Percentiles rank a stretch among this genome's conserved stretches.
Evolutionary conservation across 108 stramenopile genomes (phyloP).

Genomic region (Aurantiochytrium sp.): DNA sequence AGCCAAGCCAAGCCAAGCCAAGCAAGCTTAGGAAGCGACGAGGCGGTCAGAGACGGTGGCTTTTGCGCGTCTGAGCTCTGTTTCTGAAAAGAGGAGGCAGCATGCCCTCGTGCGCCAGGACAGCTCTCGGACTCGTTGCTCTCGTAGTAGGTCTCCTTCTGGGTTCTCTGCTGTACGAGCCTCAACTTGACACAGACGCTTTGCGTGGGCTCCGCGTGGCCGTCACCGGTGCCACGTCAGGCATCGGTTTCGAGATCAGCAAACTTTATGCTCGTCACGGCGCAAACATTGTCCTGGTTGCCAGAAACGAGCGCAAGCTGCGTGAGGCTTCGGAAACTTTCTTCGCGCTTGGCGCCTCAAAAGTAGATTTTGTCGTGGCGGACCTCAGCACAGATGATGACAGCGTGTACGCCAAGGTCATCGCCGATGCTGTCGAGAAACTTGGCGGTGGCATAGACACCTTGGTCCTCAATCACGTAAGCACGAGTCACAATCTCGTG

Average conservation of each 20-base stretch:
- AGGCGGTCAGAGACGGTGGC: too few species aligned
- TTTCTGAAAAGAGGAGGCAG: too few species aligned
- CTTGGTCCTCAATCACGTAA: not conserved
- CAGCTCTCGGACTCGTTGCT: too few species aligned
- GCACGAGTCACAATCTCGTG: not conserved
- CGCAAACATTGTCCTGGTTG: not conserved
- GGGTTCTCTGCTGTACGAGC: not conserved
- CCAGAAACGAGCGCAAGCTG: not conserved
- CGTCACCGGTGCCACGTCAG: not conserved
- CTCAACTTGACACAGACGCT: not conserved
- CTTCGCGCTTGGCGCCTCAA: not conserved
- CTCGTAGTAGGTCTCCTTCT: too few species aligned
- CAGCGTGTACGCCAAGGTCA: not conserved
- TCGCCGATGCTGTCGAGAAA: not conserved
- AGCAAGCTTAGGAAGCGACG: too few species aligned
- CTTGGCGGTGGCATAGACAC: not conserved
- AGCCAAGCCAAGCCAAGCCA: too few species aligned
- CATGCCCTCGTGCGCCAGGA: too few species aligned
- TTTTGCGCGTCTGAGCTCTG: too few species aligned
- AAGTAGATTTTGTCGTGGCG: not conserved
- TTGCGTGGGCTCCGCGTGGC: not conserved
- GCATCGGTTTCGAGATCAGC: not conserved
- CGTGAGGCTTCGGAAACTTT: not conserved
- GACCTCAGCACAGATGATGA: not conserved
- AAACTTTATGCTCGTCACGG: not conserved